Conservation (phyloP, 2,329 filamentous ascomycete species). For the Ophiostoma sp. region DNA sequence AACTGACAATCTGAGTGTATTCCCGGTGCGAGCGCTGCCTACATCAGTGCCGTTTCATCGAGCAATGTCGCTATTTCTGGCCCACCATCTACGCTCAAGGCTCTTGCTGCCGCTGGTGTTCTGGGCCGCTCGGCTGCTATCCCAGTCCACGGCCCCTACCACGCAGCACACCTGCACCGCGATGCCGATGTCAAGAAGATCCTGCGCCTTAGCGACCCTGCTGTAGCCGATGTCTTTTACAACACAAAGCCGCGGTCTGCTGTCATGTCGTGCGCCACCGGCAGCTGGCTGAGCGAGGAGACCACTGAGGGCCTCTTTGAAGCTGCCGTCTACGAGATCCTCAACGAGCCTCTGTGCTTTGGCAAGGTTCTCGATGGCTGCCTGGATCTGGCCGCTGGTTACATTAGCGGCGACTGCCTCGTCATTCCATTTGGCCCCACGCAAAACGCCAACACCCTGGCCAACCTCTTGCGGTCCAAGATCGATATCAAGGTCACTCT, state of each 20-base stretch:
- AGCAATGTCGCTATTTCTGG: conserved; percentile 51
- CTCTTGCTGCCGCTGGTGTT: conserved; percentile 39
- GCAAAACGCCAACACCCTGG: conserved; percentile 44
- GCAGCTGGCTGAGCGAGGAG: conserved; percentile 39
- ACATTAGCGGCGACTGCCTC: conserved; percentile 39
- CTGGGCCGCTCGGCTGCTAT: conserved; percentile 43
- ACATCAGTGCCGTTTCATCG: conserved; percentile 49
- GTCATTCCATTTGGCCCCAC: conserved; percentile 49
- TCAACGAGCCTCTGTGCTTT: conserved; percentile 47
- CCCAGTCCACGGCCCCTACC: conserved; percentile 53
- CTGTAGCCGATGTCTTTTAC: conserved; percentile 38
- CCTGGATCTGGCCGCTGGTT: conserved; percentile 39
- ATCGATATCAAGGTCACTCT: conserved; percentile 42
- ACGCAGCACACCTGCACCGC: conserved; percentile 50
- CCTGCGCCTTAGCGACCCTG: conserved; percentile 41
- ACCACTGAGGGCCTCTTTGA: conserved; percentile 41
- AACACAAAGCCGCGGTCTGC: conserved; percentile 43
- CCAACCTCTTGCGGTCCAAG: conserved; percentile 40
- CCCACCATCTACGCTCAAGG: conserved; percentile 45
- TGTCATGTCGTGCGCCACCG: conserved; percentile 49
- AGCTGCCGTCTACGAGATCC: conserved; percentile 44
- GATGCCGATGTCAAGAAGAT: conserved; percentile 42
- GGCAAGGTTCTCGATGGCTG: conserved; percentile 46
- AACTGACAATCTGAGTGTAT: conserved; percentile 34
- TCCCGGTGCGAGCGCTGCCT: conserved; percentile 44